These are phyloP conservation scores for Dictyophora rubrovolvata DNA, from an alignment of 768 basidiomycete genomes.

Conservation along the genomic window DNA sequence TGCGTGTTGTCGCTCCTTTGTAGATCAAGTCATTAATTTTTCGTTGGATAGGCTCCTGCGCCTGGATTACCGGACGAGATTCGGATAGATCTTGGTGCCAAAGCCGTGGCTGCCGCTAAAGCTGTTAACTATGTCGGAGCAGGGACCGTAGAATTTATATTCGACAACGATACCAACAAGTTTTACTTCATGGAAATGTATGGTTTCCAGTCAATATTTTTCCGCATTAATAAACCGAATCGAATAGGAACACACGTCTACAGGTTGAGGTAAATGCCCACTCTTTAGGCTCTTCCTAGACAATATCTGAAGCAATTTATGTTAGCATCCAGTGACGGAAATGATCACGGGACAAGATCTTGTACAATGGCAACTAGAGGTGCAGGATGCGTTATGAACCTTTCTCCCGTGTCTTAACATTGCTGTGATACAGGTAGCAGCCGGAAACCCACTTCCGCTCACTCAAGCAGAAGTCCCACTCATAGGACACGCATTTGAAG, in stretches of 20 bases:
- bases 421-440: slow-evolving; percentile 66
- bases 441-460: slow-evolving; percentile 78
- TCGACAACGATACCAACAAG: slow-evolving; percentile 77
- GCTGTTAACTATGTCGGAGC: slow-evolving; percentile 90
- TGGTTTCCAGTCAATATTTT: slow-evolving; percentile 14
- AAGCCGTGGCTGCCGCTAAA: slow-evolving; percentile 86
- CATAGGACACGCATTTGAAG: slow-evolving; percentile 89
- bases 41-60: slow-evolving; percentile 80
- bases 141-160: slow-evolving; percentile 94
- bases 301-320: background rate
- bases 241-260: slow-evolving; percentile 64
- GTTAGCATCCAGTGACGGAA: slow-evolving; percentile 76
- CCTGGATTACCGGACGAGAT: slow-evolving; percentile 76
- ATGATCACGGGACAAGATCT: slow-evolving; percentile 92
- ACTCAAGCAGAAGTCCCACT: slow-evolving; percentile 70
- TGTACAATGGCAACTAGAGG: slow-evolving; percentile 92
- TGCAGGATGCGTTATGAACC: slow-evolving; percentile 14
- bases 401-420: background rate
- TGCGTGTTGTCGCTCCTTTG: too few species aligned
- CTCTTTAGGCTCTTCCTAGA: background rate
- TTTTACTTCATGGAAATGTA: slow-evolving; percentile 98
- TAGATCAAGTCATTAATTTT: too few species aligned
- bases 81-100: slow-evolving; percentile 69
- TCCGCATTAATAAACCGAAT: background rate
- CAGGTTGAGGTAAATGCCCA: slow-evolving; percentile 50